Conservation (phyloP, 306 rosid species). For the Quercus ilex region DNA sequence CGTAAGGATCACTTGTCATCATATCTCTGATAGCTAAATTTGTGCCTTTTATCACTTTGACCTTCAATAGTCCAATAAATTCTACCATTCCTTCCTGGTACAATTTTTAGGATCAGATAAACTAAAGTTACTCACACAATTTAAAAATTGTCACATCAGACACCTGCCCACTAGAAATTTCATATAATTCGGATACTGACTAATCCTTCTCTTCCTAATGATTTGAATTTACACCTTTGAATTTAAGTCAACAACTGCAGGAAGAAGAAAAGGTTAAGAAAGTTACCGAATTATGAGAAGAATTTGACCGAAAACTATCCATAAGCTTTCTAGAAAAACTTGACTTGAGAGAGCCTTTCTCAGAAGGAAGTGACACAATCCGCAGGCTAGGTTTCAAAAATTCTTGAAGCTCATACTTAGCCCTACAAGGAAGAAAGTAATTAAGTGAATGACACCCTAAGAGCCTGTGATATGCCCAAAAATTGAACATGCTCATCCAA, state of each 20-base stretch:
- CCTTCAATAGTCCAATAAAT: slow-evolving; percentile 87
- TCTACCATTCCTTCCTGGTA: slow-evolving; percentile 92
- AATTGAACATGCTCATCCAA: background rate
- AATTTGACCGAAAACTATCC: slow-evolving; percentile 54
- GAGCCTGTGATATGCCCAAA: slow-evolving; percentile 11
- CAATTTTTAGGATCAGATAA: slow-evolving; percentile 38
- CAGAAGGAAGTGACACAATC: slow-evolving; percentile 52
- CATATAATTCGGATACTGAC: slow-evolving; percentile 7
- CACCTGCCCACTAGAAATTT: background rate
- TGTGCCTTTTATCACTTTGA: slow-evolving; percentile 82
- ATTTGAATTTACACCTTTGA: background rate
- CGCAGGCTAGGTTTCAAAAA: slow-evolving; percentile 97
- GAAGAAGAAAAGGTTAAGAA: slow-evolving; percentile 17
- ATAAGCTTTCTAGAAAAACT: slow-evolving; percentile 49
- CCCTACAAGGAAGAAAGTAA: slow-evolving; percentile 45
- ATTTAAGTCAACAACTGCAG: slow-evolving; percentile 18
- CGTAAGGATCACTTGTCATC: slow-evolving; percentile 97
- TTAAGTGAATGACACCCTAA: slow-evolving; percentile 15
- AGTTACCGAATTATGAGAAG: slow-evolving; percentile 57
- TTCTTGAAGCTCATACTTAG: slow-evolving; percentile 86
- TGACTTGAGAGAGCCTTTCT: slow-evolving; percentile 45
- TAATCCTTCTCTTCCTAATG: slow-evolving; percentile 9
- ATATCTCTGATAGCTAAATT: slow-evolving; percentile 92
- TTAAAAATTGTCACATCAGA: background rate
- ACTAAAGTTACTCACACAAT: background rate